A percentile compares a stretch with the other conserved stretches of the same genome.
These are phyloP conservation scores for Rhinocladiella mackenziei DNA, from an alignment of 2,329 filamentous ascomycete genomes.

Conservation along the genomic window DNA sequence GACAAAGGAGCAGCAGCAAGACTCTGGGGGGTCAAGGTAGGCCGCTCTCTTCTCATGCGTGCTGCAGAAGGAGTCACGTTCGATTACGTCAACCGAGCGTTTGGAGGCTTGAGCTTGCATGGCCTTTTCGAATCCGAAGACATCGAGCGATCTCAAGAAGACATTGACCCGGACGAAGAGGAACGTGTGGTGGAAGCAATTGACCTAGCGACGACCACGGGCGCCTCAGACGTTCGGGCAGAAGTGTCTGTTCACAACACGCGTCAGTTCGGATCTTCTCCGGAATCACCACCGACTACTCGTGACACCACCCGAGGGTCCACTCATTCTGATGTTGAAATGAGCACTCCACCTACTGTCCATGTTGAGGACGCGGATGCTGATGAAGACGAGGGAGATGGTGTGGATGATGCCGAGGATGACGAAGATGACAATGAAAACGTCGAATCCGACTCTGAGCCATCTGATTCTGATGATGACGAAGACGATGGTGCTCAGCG, in stretches of 20 bases:
- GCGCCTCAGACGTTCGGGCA: not conserved
- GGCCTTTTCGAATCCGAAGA: constrained; percentile 33
- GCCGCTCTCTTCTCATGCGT: constrained; percentile 56
- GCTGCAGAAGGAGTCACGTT: constrained; percentile 55
- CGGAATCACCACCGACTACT: constrained; percentile 4
- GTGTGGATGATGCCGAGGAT: constrained; percentile 18
- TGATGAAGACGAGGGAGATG: constrained; percentile 31
- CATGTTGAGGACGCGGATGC: constrained; percentile 26
- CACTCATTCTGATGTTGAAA: constrained; percentile 12
- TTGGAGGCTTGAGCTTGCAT: constrained; percentile 54
- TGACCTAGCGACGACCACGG: constrained; percentile 29
- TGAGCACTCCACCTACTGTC: constrained; percentile 10
- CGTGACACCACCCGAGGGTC: constrained; percentile 6
- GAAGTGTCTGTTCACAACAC: not conserved
- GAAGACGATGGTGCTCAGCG: constrained; percentile 29
- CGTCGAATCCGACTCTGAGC: constrained; percentile 16
- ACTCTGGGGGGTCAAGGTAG: constrained; percentile 60
- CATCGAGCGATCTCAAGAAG: constrained; percentile 46
- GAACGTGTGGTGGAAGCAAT: constrained; percentile 42
- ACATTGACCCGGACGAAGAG: constrained; percentile 47
- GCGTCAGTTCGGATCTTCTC: constrained; percentile 3
- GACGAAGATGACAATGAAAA: constrained; percentile 19
- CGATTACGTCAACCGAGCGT: constrained; percentile 56
- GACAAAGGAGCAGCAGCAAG: constrained; percentile 42
- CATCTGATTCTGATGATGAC: constrained; percentile 20